Evolutionary conservation across 2,329 filamentous ascomycete species (phyloP).

Genomic region (Fusarium nygamai): DNA sequence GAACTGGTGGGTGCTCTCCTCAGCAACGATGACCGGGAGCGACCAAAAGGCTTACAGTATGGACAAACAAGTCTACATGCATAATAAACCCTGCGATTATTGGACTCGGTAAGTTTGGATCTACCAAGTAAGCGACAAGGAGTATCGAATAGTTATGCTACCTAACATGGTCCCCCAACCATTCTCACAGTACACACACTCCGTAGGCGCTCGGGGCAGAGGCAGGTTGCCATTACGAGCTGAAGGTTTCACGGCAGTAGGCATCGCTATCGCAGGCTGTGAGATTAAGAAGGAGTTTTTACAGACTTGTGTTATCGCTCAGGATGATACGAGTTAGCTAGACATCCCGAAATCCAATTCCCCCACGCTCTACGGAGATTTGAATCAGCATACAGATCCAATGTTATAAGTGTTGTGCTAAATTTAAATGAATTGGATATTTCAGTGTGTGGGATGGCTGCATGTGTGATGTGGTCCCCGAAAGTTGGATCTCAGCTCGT

Average conservation of each 20-base stretch:
- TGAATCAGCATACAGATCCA: constrained; percentile 13
- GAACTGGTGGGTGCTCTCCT: constrained; percentile 1
- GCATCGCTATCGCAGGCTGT: constrained; percentile 4
- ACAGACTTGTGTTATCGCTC: constrained; percentile 10
- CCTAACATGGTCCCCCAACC: constrained; percentile 8
- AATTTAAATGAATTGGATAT: not conserved
- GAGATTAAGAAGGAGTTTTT: not conserved
- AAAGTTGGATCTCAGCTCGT: not conserved
- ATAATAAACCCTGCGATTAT: constrained; percentile 6
- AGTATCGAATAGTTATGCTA: constrained; percentile 9
- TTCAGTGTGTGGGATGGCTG: not conserved
- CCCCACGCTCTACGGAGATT: constrained; percentile 2
- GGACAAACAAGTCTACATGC: constrained; percentile 3
- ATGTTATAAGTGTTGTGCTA: not conserved
- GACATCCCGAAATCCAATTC: constrained; percentile 7
- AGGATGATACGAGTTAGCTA: constrained; percentile 15
- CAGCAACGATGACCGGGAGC: not conserved
- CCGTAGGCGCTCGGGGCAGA: not conserved
- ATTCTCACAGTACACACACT: not conserved
- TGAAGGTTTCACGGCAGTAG: constrained; percentile 13
- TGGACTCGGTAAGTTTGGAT: not conserved
- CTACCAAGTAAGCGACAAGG: not conserved
- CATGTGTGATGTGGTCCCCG: not conserved
- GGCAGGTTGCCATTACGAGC: constrained; percentile 18
- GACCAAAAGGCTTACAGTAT: not conserved